A percentile compares a stretch with the other conserved stretches of the same genome.
These are phyloP conservation scores for Calocera viscosa DNA, from an alignment of 768 basidiomycete species.

Conservation along the genomic window DNA sequence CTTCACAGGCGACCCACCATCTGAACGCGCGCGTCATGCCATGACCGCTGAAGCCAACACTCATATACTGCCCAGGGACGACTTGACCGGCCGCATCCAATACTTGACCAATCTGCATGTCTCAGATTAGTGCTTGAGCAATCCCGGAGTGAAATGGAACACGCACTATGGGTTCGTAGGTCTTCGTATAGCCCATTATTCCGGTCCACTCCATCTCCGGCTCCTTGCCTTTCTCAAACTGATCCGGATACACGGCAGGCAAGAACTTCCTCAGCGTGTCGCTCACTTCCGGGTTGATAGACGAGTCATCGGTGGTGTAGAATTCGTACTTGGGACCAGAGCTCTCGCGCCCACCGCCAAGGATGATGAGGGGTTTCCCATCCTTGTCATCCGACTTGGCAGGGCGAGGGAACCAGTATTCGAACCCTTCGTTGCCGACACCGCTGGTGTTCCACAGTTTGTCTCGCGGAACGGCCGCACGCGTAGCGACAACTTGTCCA, in stretches of 20 bases:
- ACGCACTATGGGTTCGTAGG: slow-evolving; percentile 55
- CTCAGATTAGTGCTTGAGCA: not conserved
- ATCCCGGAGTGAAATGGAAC: not conserved
- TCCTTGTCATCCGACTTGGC: slow-evolving; percentile 18
- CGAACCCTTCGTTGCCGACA: slow-evolving; percentile 40
- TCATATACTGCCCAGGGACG: slow-evolving; percentile 50
- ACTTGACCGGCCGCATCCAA: slow-evolving; percentile 23
- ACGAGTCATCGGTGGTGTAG: slow-evolving; percentile 47
- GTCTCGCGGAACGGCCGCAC: slow-evolving; percentile 31
- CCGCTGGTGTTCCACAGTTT: slow-evolving; percentile 37
- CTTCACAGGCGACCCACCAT: not conserved
- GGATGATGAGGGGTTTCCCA: slow-evolving; percentile 44
- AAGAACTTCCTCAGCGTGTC: slow-evolving; percentile 45
- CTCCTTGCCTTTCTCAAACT: slow-evolving; percentile 37
- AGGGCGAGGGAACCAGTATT: slow-evolving; percentile 78
- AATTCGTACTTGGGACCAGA: slow-evolving; percentile 37
- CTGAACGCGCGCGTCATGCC: slow-evolving; percentile 32
- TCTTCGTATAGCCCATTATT: slow-evolving; percentile 62
- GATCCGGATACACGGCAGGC: slow-evolving; percentile 42
- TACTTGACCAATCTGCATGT: slow-evolving; percentile 49
- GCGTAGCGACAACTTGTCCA: slow-evolving; percentile 48
- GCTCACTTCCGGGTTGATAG: slow-evolving; percentile 38
- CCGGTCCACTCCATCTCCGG: slow-evolving; percentile 83
- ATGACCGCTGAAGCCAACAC: slow-evolving; percentile 63
- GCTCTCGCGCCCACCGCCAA: slow-evolving; percentile 54